phyloP scores from a whole-genome alignment of 257 asterid genomes.

The Handroanthus guayacan region DNA sequence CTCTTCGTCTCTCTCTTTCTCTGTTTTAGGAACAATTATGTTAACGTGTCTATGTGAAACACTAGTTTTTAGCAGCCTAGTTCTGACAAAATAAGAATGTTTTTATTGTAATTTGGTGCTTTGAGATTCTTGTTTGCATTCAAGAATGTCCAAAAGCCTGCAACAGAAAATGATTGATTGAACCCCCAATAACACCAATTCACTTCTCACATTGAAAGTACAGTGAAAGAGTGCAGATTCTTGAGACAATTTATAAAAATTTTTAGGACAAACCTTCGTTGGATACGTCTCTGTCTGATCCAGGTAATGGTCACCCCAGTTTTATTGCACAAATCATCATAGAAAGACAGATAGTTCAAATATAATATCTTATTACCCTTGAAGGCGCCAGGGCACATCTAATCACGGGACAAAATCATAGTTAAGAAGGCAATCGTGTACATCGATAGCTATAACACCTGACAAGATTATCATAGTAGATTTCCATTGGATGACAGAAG shows the following conservation, averaged over 20 bases:
- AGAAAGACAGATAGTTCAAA: neutral
- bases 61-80: neutral
- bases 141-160: neutral
- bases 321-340: neutral
- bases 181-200: neutral
- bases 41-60: neutral
- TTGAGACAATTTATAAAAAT: too few species aligned
- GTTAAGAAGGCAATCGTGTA: neutral
- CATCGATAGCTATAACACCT: neutral
- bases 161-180: neutral
- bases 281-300: too few species aligned
- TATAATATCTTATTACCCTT: neutral
- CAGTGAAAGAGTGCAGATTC: too few species aligned
- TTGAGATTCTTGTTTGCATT: neutral
- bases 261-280: too few species aligned
- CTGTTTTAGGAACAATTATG: too few species aligned
- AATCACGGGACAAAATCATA: neutral
- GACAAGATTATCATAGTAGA: conserved; percentile 1
- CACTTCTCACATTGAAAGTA: too few species aligned
- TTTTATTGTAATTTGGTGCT: neutral
- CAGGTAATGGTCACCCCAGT: neutral
- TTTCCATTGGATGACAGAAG: conserved; percentile 56
- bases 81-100: neutral
- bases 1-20: too few species aligned
- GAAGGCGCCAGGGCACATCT: neutral